Conservation (phyloP, 371 early-diverging fungal species). For the Mucor irregularis region DNA sequence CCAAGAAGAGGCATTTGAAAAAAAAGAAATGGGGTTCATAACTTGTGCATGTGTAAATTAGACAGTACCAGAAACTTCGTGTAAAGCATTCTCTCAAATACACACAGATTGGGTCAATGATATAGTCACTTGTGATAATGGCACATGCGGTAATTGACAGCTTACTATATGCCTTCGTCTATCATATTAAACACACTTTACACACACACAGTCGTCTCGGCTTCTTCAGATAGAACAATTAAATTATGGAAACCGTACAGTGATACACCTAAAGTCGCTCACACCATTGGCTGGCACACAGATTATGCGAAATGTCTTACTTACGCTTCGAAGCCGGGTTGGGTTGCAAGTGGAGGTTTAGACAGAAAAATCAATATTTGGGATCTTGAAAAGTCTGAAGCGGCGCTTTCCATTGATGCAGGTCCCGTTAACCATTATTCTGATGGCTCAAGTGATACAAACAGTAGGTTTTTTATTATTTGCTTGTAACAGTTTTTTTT, state of each 20-base stretch:
- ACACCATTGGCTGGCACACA: slow-evolving; percentile 81
- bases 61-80: slow-evolving; percentile 54
- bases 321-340: slow-evolving; percentile 66
- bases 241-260: slow-evolving; percentile 77
- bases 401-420: slow-evolving; percentile 29
- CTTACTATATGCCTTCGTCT: neutral
- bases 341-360: slow-evolving; percentile 92
- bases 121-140: slow-evolving; percentile 66
- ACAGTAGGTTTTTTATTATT: neutral
- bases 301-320: slow-evolving; percentile 86
- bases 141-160: slow-evolving; percentile 31
- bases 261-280: slow-evolving; percentile 37
- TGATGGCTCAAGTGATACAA: slow-evolving; percentile 18
- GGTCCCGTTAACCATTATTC: slow-evolving; percentile 13
- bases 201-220: slow-evolving; percentile 74
- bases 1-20: neutral
- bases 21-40: neutral
- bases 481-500: neutral
- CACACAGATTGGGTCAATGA: slow-evolving; percentile 98
- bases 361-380: slow-evolving; percentile 88
- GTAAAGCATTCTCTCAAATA: slow-evolving; percentile 72
- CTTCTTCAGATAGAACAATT: slow-evolving; percentile 91
- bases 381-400: slow-evolving; percentile 67
- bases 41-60: slow-evolving; percentile 1
- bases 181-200: neutral